Percentiles rank a stretch among this genome's conserved stretches.
These are phyloP conservation scores for Mycena amicta DNA, from an alignment of 768 basidiomycete species.

Conservation along the genomic window DNA sequence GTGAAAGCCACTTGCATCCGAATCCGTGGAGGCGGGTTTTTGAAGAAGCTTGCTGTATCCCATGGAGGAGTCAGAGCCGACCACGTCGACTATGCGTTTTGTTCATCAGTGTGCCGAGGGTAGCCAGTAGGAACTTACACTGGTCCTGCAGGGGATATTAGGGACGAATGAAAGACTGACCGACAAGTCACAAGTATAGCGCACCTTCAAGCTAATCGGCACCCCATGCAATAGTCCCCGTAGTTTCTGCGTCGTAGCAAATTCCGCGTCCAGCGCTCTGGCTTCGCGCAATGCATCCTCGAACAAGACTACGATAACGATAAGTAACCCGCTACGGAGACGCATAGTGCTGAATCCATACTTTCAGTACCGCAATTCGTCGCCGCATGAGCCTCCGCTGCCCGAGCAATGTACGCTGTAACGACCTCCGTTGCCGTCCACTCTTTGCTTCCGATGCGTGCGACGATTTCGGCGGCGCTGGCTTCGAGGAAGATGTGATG, in stretches of 20 bases:
- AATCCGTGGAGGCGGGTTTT: slow-evolving; percentile 45
- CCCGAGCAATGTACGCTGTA: slow-evolving; percentile 46
- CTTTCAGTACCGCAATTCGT: slow-evolving; percentile 64
- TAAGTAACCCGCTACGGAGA: too few relatives aligned
- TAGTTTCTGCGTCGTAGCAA: slow-evolving; percentile 38
- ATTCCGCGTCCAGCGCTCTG: slow-evolving; percentile 48
- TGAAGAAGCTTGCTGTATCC: slow-evolving; percentile 56
- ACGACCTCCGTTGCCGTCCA: slow-evolving; percentile 53
- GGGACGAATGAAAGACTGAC: slow-evolving; percentile 22
- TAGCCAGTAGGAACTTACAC: slow-evolving; percentile 2
- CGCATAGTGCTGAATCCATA: too few relatives aligned
- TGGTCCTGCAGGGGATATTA: slow-evolving; percentile 5
- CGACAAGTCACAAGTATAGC: too few relatives aligned
- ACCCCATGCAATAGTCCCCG: slow-evolving; percentile 61
- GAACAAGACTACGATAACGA: slow-evolving; percentile 50
- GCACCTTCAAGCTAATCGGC: slow-evolving; percentile 59
- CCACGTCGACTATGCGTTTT: slow-evolving; percentile 41
- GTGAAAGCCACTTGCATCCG: slow-evolving; percentile 37
- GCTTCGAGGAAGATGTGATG: slow-evolving; percentile 15
- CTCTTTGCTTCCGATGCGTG: slow-evolving; percentile 36
- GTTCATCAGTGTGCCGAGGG: too few relatives aligned
- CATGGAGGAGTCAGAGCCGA: slow-evolving; percentile 52
- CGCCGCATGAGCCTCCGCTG: slow-evolving; percentile 43
- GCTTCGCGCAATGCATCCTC: slow-evolving; percentile 48
- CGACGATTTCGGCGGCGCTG: slow-evolving; percentile 45